Base-by-base conservation (phyloP, 495 filamentous ascomycete species). In the Margaritispora aquatica region DNA sequence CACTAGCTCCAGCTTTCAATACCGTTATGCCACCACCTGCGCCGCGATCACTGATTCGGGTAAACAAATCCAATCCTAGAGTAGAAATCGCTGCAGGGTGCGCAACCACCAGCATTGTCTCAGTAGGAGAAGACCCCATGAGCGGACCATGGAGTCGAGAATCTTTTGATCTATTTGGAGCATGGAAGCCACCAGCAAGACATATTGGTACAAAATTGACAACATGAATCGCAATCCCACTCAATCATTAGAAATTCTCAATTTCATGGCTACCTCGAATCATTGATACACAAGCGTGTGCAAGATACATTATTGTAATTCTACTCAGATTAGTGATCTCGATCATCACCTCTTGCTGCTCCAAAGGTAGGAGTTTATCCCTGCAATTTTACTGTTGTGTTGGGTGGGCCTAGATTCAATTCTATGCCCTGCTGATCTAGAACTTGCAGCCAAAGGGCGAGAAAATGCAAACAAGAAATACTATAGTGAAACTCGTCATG, bases 121-220 rank as follows among this genome's bases (percentile, higher is more conserved):
- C 68, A 27, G 69, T 71, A 17, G 74, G 71, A n/a, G 79, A 78
- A 36, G 51, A 58, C 13, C 71, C 67, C 60, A 71, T 68, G 49
- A 72, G 68, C 20, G 80, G 78, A 0, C 74, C 78, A 1, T 81
- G 80, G 78, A 81, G 80, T 60, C 73, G 73, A 51, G 77, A 82
- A 57, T 76, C 78, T 9, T 64, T 74, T 58, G 79, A 82, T 57
- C 62, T 82, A 19, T 70, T 81, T 57, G 77, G 74, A 41, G 70
- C 65, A 21, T 73, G 71, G 60, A 55, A n/a, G 38, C 66, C 65
- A 24, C 48, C 55, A 23, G 57, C 22, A 24, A 41, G 26, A 15
- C 9, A 29, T 27, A 31, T 10, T 2, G 20, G 3, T 23, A 54
- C 52, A 36, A 7, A 44, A 15, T 3, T 44, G n/a, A n/a, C n/a